These are phyloP conservation scores for Diaporthe destruens DNA, from an alignment of 2,329 filamentous ascomycete genomes.

Conservation along the genomic window DNA sequence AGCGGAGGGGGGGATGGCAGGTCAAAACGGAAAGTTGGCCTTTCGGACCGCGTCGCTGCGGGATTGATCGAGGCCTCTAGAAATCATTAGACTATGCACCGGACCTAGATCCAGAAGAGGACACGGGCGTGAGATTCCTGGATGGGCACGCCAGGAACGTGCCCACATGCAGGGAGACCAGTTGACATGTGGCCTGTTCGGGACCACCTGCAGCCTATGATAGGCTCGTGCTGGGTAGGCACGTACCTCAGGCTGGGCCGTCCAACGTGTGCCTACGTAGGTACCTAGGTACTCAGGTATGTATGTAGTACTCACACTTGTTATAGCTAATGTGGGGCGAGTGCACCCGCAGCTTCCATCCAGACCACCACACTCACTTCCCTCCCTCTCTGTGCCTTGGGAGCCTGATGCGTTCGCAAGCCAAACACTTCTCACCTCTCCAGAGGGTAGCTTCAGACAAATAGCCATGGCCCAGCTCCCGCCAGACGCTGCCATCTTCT, in stretches of 20 bases:
- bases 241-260: not conserved
- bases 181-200: constrained; percentile 29
- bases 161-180: constrained; percentile 1
- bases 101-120: constrained; percentile 30
- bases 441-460: not conserved
- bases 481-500: constrained; percentile 70
- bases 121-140: constrained; percentile 1
- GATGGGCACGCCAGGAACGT: not conserved
- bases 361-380: not conserved
- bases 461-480: constrained; percentile 54
- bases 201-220: not conserved
- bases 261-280: not conserved
- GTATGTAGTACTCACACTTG: no score
- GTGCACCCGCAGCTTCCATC: not conserved
- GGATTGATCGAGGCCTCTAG: constrained; percentile 16
- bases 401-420: no score
- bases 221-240: not conserved
- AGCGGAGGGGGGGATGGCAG: not conserved
- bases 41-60: constrained; percentile 33
- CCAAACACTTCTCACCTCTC: no score
- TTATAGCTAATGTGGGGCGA: no score
- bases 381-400: no score
- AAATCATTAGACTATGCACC: constrained; percentile 13
- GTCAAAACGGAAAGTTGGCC: constrained; percentile 37
- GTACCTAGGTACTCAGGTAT: no score